Evolutionary conservation across 2,329 filamentous ascomycete genomes (phyloP).

Genomic region (Colletotrichum caudatum): DNA sequence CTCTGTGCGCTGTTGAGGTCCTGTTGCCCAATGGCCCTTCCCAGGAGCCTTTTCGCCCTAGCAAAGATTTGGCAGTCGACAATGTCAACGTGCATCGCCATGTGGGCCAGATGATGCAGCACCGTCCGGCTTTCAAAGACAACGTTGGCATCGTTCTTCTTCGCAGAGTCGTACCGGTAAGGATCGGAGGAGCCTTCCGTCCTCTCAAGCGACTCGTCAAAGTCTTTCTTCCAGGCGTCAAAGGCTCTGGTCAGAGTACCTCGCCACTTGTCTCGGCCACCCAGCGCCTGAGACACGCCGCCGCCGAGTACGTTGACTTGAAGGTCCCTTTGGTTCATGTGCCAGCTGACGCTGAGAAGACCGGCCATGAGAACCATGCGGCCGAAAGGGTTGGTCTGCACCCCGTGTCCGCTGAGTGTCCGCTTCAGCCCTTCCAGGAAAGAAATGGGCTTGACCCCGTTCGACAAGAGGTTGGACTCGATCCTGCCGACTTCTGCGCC

Average conservation of each 20-base stretch:
- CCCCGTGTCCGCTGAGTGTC: conserved; percentile 85
- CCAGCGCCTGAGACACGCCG: conserved; percentile 80
- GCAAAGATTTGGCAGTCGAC: conserved; percentile 98
- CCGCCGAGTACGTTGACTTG: conserved; percentile 86
- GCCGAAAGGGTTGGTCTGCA: conserved; percentile 93
- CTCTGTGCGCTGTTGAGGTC: conserved; percentile 84
- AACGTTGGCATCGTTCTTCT: conserved; percentile 72
- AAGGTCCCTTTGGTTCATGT: conserved; percentile 95
- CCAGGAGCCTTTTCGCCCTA: conserved; percentile 84
- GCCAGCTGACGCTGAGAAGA: conserved; percentile 92
- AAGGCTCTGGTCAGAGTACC: conserved; percentile 87
- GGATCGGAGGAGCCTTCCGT: conserved; percentile 65
- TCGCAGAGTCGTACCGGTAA: conserved; percentile 65
- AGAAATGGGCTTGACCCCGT: conserved; percentile 84
- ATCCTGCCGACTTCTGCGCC: conserved; percentile 87
- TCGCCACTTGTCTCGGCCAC: conserved; percentile 92
- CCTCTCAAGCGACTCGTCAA: conserved; percentile 82
- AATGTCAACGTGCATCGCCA: conserved; percentile 97
- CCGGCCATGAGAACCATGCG: conserved; percentile 95
- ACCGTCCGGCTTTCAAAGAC: conserved; percentile 91
- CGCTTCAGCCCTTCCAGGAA: conserved; percentile 93
- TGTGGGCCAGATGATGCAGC: conserved; percentile 92
- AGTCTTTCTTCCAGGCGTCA: conserved; percentile 93
- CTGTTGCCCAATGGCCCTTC: conserved; percentile 83
- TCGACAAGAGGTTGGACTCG: conserved; percentile 82